These are phyloP conservation scores for Paracorniculantispora psalliotae DNA, from an alignment of 2,329 filamentous ascomycete genomes.

Conservation along the genomic window DNA sequence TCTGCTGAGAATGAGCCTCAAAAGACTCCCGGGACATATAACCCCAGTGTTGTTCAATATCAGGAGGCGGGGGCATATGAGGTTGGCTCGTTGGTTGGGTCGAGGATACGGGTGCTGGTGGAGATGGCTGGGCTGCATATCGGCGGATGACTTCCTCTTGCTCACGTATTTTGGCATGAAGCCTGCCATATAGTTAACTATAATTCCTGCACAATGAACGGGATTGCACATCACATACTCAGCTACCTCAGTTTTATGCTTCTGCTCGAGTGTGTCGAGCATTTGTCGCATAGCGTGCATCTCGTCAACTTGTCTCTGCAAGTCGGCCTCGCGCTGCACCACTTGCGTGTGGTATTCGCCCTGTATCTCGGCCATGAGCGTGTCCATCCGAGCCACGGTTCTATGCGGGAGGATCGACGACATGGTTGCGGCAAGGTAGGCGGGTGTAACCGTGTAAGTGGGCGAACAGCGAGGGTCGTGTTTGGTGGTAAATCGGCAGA, in stretches of 20 bases:
- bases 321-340: conserved; percentile 60
- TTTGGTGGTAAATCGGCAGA: no score
- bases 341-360: conserved; percentile 46
- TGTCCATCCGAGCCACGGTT: conserved; percentile 66
- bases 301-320: conserved; percentile 79
- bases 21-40: conserved; percentile 89
- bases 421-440: conserved; percentile 42
- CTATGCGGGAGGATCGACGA: conserved; percentile 59
- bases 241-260: conserved; percentile 79
- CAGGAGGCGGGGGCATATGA: no score
- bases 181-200: not conserved
- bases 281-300: conserved; percentile 92
- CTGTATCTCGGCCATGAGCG: conserved; percentile 85
- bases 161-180: not conserved
- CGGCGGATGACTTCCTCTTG: not conserved
- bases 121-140: not conserved
- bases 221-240: conserved; percentile 61
- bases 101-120: no score
- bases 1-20: conserved; percentile 81
- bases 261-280: conserved; percentile 86
- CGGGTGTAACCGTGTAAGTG: no score
- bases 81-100: no score
- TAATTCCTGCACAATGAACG: not conserved
- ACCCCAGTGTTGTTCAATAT: conserved; percentile 31
- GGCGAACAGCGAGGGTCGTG: not conserved